Percentiles rank a stretch among this genome's conserved stretches.
These are phyloP conservation scores for Geoglossum cookeanum DNA, from an alignment of 2,329 filamentous ascomycete genomes.

Conservation along the genomic window DNA sequence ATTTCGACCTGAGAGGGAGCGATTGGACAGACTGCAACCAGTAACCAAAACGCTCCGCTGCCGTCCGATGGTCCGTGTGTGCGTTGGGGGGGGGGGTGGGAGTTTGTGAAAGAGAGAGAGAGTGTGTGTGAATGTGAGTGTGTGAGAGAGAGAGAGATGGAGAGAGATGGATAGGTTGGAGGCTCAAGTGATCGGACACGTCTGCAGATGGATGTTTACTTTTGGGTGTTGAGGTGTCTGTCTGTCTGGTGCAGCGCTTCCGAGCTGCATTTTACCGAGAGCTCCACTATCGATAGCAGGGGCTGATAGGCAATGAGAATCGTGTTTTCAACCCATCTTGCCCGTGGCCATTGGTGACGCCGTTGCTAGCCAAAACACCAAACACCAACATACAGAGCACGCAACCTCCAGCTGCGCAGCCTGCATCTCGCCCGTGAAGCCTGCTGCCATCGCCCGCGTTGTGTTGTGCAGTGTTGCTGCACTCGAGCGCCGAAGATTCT, in stretches of 20 bases:
- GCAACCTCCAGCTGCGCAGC: neutral
- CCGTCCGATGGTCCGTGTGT: no score
- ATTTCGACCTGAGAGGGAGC: neutral
- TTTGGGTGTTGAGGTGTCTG: no score
- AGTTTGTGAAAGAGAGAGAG: no score
- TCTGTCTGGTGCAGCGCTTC: neutral
- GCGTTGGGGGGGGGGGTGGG: no score
- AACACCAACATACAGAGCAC: neutral
- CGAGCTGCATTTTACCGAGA: neutral
- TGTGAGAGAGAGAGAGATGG: neutral
- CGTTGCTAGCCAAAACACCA: neutral
- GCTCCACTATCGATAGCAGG: constrained; percentile 1
- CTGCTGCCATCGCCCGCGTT: neutral
- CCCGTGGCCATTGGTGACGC: neutral
- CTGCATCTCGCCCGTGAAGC: neutral
- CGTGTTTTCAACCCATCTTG: neutral
- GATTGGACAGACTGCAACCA: neutral
- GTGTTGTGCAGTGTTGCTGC: neutral
- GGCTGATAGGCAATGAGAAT: constrained; percentile 1
- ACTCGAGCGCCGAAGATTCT: neutral
- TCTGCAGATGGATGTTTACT: neutral
- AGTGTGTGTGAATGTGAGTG: no score
- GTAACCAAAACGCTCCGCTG: no score
- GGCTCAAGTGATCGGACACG: neutral
- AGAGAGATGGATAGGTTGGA: neutral